phyloP scores from a whole-genome alignment of 2,329 filamentous ascomycete species.

The Trichocomaceae sp. region DNA sequence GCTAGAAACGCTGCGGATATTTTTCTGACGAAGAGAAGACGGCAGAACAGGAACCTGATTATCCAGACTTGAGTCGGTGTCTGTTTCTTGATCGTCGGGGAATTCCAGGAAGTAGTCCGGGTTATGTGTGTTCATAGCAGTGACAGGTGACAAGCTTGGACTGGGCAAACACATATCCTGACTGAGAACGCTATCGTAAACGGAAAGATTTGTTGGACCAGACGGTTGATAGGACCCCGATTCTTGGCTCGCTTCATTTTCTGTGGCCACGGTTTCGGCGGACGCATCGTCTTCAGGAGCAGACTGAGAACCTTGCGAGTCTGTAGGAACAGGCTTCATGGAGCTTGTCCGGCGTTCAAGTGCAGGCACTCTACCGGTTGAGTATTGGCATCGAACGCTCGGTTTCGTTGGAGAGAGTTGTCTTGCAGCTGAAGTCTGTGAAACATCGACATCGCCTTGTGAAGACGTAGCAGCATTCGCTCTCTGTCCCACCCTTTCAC shows the following conservation, averaged over 20 bases:
- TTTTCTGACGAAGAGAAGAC: slow-evolving; percentile 18
- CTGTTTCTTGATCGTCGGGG: slow-evolving; percentile 33
- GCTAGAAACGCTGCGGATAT: slow-evolving; percentile 4
- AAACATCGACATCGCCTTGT: slow-evolving; percentile 10
- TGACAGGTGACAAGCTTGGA: slow-evolving; percentile 83
- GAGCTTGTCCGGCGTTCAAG: slow-evolving; percentile 14
- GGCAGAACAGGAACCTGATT: slow-evolving; percentile 25
- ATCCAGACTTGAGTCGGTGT: slow-evolving; percentile 40
- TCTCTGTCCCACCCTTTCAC: slow-evolving; percentile 26
- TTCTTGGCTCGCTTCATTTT: slow-evolving; percentile 20
- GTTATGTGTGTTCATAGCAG: slow-evolving; percentile 59
- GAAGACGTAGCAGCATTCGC: slow-evolving; percentile 27
- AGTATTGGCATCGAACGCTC: neutral
- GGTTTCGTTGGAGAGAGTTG: slow-evolving; percentile 16
- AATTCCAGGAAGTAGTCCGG: slow-evolving; percentile 39
- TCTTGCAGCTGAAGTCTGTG: slow-evolving; percentile 15
- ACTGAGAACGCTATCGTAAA: slow-evolving; percentile 62
- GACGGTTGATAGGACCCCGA: slow-evolving; percentile 18
- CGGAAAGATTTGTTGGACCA: slow-evolving; percentile 33
- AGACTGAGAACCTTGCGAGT: slow-evolving; percentile 6
- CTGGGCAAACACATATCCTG: slow-evolving; percentile 92
- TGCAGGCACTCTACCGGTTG: slow-evolving; percentile 16
- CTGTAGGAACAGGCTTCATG: slow-evolving; percentile 12
- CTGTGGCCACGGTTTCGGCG: slow-evolving; percentile 16
- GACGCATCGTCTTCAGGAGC: slow-evolving; percentile 12